phyloP scores from a whole-genome alignment of 345 rosid genomes.

The Eucalyptus erythrocorys region DNA sequence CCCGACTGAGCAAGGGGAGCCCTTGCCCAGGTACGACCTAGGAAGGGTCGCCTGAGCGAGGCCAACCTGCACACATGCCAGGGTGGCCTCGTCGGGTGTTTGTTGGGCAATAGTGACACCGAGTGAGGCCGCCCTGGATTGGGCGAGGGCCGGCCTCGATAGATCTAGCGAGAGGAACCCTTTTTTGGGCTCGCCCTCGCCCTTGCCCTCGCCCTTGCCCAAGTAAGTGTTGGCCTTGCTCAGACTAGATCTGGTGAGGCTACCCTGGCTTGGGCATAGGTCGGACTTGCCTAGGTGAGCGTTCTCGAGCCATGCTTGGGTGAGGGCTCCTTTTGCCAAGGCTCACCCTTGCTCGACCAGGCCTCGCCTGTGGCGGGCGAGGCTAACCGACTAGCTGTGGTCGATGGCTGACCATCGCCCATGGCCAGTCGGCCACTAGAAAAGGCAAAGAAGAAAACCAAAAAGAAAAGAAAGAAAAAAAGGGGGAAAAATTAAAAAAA shows the following conservation, averaged over 20 bases:
- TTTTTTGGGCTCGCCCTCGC: too few species aligned
- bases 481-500: too few species aligned
- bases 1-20: accelerated
- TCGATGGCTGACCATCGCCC: accelerated
- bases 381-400: accelerated
- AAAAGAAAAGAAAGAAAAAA: too few species aligned
- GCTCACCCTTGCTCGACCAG: accelerated
- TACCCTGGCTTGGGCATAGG: accelerated
- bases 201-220: accelerated
- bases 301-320: accelerated
- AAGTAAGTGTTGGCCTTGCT: accelerated
- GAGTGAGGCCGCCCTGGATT: too few species aligned
- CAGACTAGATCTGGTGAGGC: too few species aligned
- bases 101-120: too few species aligned
- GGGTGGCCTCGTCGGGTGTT: too few species aligned
- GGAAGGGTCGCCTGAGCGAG: too few species aligned
- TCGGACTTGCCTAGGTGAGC: accelerated
- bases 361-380: accelerated
- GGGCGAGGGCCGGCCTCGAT: too few species aligned
- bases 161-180: too few species aligned
- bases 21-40: accelerated
- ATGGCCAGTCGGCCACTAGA: too few species aligned
- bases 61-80: accelerated
- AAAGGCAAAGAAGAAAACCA: too few species aligned
- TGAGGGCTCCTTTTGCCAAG: accelerated